Evolutionary conservation across 371 early-diverging fungal genomes (phyloP).

Genomic region (Neoconidiobolus thromboides): DNA sequence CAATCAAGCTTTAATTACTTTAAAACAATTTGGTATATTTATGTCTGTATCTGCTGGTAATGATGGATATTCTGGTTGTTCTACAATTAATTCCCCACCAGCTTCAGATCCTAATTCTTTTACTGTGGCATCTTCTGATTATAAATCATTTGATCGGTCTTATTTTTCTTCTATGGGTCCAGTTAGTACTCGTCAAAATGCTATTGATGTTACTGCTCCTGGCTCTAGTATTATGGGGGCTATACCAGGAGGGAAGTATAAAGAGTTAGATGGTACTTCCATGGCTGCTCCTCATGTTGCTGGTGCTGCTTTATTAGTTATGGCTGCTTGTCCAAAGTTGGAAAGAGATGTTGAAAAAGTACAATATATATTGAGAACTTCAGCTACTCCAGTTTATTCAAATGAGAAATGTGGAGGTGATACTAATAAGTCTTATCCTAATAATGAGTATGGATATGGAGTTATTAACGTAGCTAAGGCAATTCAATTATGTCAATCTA

Average conservation of each 20-base stretch:
- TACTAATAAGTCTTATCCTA: not conserved
- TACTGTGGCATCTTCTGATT: not conserved
- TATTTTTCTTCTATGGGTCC: not conserved
- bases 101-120: not conserved
- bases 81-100: not conserved
- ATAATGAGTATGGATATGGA: conserved; percentile 6
- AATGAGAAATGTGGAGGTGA: not conserved
- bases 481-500: too few relatives aligned
- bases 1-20: not conserved
- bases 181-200: not conserved
- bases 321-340: conserved; percentile 2
- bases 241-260: conserved; percentile 3
- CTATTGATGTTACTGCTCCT: conserved; percentile 11
- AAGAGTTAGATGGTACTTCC: conserved; percentile 15
- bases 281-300: conserved; percentile 71
- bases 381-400: not conserved
- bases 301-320: conserved; percentile 29
- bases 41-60: not conserved
- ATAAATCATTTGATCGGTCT: not conserved
- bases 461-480: not conserved
- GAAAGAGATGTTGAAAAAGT: not conserved
- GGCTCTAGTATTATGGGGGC: conserved; percentile 16
- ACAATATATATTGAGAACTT: not conserved
- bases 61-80: not conserved
- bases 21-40: not conserved